phyloP scores from a whole-genome alignment of 768 basidiomycete species.

The Lyophyllum semitale region DNA sequence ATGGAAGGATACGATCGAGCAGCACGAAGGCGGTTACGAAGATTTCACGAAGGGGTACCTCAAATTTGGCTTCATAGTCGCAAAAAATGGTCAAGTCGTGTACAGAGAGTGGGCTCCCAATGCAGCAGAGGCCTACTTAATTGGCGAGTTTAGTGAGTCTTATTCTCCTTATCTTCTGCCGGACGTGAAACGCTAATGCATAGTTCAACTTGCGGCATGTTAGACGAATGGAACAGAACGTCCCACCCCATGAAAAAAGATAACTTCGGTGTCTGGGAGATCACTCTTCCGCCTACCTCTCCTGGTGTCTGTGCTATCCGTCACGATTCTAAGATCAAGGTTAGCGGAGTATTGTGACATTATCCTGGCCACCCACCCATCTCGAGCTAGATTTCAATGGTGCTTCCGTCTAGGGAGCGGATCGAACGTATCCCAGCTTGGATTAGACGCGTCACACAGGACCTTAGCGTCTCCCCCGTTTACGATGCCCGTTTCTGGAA shows the following conservation, averaged over 20 bases:
- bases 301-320: constrained; percentile 80
- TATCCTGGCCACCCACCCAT: constrained; percentile 2
- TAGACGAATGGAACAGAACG: constrained; percentile 86
- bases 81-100: constrained; percentile 62
- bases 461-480: constrained; percentile 82
- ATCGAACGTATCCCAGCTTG: constrained; percentile 94
- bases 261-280: constrained; percentile 88
- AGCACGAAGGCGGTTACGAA: constrained; percentile 84
- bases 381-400: constrained; percentile 82
- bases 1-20: constrained; percentile 77
- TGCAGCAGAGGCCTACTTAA: constrained; percentile 77
- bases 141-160: constrained; percentile 94
- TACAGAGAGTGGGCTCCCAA: constrained; percentile 99
- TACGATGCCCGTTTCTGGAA: constrained; percentile 99
- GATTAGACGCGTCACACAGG: constrained; percentile 95
- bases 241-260: constrained; percentile 88
- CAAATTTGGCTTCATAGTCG: constrained; percentile 77
- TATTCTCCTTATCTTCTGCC: constrained; percentile 5
- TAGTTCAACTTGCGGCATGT: neutral
- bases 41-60: constrained; percentile 80
- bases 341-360: constrained; percentile 27
- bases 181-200: constrained; percentile 1
- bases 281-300: constrained; percentile 66
- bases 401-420: constrained; percentile 71
- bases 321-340: constrained; percentile 96